Percentiles rank a stretch among this genome's conserved stretches.
Evolutionary conservation across 345 rosid species (phyloP).

Genomic region (Cardamine chenopodiifolia): DNA sequence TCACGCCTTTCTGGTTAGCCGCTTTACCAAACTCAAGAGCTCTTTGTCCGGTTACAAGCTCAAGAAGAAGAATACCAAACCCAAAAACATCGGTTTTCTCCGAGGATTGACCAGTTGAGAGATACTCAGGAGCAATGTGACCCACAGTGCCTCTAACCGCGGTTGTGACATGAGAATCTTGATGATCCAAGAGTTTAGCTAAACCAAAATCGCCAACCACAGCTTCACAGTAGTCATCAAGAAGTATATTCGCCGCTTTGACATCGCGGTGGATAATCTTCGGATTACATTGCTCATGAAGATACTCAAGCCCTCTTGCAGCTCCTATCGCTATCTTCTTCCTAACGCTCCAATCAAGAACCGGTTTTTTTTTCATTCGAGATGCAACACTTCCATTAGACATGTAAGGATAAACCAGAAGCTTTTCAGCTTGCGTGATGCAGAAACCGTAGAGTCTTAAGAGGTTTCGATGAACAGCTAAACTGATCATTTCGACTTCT

Average conservation of each 20-base stretch:
- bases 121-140: slow-evolving; percentile 51
- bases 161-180: slow-evolving; percentile 48
- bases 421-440: slow-evolving; percentile 47
- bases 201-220: slow-evolving; percentile 49
- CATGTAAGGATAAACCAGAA: slow-evolving; percentile 50
- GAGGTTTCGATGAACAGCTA: slow-evolving; percentile 49
- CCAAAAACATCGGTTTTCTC: slow-evolving; percentile 51
- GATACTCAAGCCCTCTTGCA: slow-evolving; percentile 48
- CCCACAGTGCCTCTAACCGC: slow-evolving; percentile 49
- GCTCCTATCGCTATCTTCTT: slow-evolving; percentile 48
- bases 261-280: slow-evolving; percentile 50
- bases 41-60: slow-evolving; percentile 46
- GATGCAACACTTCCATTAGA: slow-evolving; percentile 49
- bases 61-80: slow-evolving; percentile 48
- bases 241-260: slow-evolving; percentile 49
- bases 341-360: slow-evolving; percentile 45
- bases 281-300: slow-evolving; percentile 49
- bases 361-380: slow-evolving; percentile 46
- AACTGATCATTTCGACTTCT: slow-evolving; percentile 48
- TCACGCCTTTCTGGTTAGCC: slow-evolving; percentile 45
- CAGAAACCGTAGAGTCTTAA: slow-evolving; percentile 47
- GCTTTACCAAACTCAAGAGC: slow-evolving; percentile 47
- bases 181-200: slow-evolving; percentile 46
- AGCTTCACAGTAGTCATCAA: slow-evolving; percentile 47
- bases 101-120: slow-evolving; percentile 48